Conservation (phyloP, 108 stramenopile genomes). For the Skeletonema tropicum region DNA sequence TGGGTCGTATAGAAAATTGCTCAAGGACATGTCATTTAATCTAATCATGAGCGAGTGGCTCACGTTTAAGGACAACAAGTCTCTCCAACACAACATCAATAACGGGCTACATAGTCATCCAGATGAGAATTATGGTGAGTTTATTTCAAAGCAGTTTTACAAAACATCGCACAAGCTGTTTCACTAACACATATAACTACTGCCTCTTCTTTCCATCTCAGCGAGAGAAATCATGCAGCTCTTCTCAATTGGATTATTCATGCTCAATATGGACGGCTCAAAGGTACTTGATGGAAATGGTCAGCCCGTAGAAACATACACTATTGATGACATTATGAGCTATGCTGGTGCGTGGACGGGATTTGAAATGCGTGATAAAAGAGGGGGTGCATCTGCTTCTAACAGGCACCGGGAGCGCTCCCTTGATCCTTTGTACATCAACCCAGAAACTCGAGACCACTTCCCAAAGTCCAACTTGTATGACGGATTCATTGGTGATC, state of each 20-base stretch:
- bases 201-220: neutral
- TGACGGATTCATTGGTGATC: constrained; percentile 72
- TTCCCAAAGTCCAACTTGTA: constrained; percentile 67
- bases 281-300: constrained; percentile 40
- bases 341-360: constrained; percentile 72
- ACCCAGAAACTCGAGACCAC: constrained; percentile 50
- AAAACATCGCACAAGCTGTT: neutral
- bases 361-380: constrained; percentile 46
- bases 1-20: constrained; percentile 24
- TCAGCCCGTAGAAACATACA: constrained; percentile 45
- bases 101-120: neutral
- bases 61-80: constrained; percentile 7
- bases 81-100: neutral
- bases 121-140: constrained; percentile 13
- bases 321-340: constrained; percentile 59
- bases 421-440: constrained; percentile 71
- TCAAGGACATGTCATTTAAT: constrained; percentile 16
- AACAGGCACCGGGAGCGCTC: constrained; percentile 11
- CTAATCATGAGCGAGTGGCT: constrained; percentile 22
- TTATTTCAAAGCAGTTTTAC: constrained; percentile 2
- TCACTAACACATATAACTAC: neutral
- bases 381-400: constrained; percentile 57
- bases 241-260: constrained; percentile 56
- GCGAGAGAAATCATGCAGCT: constrained; percentile 61
- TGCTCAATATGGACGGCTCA: constrained; percentile 53